Evolutionary conservation across 495 filamentous ascomycete genomes (phyloP).

Genomic region (Lasiosphaeriaceae sp.): DNA sequence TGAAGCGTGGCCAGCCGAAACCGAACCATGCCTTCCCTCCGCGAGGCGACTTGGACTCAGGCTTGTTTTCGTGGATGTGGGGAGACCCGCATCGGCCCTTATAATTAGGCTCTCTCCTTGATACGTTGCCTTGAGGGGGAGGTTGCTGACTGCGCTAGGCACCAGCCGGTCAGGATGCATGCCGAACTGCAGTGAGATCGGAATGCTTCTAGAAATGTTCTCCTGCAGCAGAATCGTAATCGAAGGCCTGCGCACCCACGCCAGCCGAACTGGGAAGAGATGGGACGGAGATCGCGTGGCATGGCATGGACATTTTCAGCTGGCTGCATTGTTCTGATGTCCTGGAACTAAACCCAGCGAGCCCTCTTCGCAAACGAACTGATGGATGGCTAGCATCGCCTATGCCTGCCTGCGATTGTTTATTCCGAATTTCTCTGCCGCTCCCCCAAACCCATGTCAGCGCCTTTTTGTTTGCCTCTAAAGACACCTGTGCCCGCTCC

Average conservation of each 20-base stretch:
- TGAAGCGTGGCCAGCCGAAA: not conserved
- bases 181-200: not conserved
- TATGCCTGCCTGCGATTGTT: not conserved
- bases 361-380: too few relatives aligned
- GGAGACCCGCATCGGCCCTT: not conserved
- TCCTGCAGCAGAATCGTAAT: constrained; percentile 4
- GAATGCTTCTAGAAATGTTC: constrained; percentile 21
- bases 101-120: too few relatives aligned
- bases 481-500: not conserved
- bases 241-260: not conserved
- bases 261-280: not conserved
- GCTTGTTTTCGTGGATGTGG: not conserved
- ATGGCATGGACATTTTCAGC: not conserved
- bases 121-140: too few relatives aligned
- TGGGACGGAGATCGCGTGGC: too few relatives aligned
- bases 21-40: too few relatives aligned
- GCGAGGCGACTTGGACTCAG: not conserved
- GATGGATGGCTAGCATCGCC: too few relatives aligned
- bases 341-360: too few relatives aligned
- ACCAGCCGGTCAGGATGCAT: not conserved
- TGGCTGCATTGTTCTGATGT: too few relatives aligned
- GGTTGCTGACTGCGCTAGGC: not conserved
- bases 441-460: not conserved
- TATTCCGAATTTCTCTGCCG: not conserved
- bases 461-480: not conserved